Evolutionary conservation across 1,284 basidiomycete species (phyloP).

Genomic region (Pseudozyma pruni): DNA sequence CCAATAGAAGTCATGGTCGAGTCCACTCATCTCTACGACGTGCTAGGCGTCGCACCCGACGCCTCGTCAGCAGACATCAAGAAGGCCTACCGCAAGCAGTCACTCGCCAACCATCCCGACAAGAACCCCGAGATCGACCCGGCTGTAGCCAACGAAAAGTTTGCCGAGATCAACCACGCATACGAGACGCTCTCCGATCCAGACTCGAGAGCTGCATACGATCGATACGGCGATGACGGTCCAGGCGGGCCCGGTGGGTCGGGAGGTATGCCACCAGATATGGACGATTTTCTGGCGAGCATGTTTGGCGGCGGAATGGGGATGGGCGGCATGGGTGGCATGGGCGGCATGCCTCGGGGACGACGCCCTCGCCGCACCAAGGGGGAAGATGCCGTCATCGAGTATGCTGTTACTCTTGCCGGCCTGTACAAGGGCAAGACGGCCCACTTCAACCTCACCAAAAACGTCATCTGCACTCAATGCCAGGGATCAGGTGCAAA

Average conservation of each 20-base stretch:
- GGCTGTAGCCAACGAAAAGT: constrained; percentile 56
- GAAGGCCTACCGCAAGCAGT: constrained; percentile 74
- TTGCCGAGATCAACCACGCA: constrained; percentile 63
- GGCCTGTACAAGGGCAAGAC: constrained; percentile 92
- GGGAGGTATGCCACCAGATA: constrained; percentile 51
- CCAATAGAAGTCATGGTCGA: constrained; percentile 35
- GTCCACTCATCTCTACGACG: constrained; percentile 56
- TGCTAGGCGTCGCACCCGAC: constrained; percentile 77
- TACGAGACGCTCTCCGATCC: constrained; percentile 64
- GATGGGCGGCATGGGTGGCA: constrained; percentile 53
- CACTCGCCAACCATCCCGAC: constrained; percentile 63
- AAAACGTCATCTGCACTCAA: constrained; percentile 79
- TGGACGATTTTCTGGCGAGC: constrained; percentile 61
- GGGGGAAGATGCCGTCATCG: constrained; percentile 70
- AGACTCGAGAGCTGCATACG: constrained; percentile 58
- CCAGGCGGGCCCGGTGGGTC: constrained; percentile 34
- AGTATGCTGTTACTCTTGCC: constrained; percentile 87
- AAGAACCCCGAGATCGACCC: constrained; percentile 62
- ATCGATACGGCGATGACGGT: constrained; percentile 59
- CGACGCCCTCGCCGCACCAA: constrained; percentile 65
- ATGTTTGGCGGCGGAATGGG: constrained; percentile 62
- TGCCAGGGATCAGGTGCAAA: constrained; percentile 90
- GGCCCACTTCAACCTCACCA: constrained; percentile 88
- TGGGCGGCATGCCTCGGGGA: constrained; percentile 68
- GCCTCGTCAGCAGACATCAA: constrained; percentile 84